Evolutionary conservation across 139 green algal species (phyloP), one percentile per base, ranked within the genome.

Genomic region (Trebouxia sp.): DNA sequence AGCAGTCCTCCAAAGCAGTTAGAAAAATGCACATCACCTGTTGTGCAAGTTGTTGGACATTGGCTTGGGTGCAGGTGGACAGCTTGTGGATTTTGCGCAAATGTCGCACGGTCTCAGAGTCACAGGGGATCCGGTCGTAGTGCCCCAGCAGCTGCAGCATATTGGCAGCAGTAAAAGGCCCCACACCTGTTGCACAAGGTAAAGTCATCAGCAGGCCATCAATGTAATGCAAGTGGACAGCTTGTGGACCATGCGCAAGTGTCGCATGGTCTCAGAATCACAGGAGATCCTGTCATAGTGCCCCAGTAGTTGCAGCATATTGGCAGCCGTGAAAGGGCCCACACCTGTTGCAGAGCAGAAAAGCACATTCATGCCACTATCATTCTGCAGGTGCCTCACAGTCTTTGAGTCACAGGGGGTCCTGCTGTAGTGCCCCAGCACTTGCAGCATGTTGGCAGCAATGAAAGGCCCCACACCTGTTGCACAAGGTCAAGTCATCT

Each of bases 81-180:
- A 65, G 56, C 3, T 62, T 45, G 32, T 82, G 77, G 30, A 26
- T 1, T 7, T 82, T 50, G 22, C 76, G 47, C 26, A 82, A 58
- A n/a, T 82, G 77, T 11, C 77, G 77, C 58, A 76, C 17, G 5
- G 77, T 82, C 28, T 82, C 77, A 53, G 77, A 76, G 42, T 82
- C 77, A 55, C 55, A 72, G 45, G 77, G 55, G 5, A 82, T 65
- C 12, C 42, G 58, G 39, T 22, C 42, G 77, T 76, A 82, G 42
- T 82, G 77, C 5, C 77, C 77, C n/a, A 82, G n/a, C n/a, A 82
- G 77, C 58, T 82, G 77, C 42, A 82, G 41, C 56, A 82, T 47
- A 35, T 82, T 82, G 39, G 77, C 77, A 39, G 77, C 56, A 12
- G 77, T 82, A 41, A 78, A 83, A n/a, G 78, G 78, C 6, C 78